These are phyloP conservation scores for Pilobolus umbonatus DNA, from an alignment of 192 early-diverging fungal species.

Conservation along the genomic window DNA sequence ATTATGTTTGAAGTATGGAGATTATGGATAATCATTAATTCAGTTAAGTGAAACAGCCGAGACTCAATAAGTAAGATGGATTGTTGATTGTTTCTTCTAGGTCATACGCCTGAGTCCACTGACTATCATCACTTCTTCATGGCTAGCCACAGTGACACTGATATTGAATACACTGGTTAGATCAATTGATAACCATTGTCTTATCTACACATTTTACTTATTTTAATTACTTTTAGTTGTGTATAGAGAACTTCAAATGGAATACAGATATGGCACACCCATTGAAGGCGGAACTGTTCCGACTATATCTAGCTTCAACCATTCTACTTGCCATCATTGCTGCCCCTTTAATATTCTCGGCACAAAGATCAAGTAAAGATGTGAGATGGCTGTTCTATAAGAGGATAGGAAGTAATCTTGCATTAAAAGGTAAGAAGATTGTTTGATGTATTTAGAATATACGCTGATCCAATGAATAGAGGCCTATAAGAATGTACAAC, in stretches of 20 bases:
- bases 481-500: constrained; percentile 9
- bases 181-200: background rate
- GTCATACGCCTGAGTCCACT: background rate
- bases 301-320: background rate
- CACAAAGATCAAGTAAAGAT: background rate
- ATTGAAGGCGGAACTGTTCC: background rate
- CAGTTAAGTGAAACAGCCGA: background rate
- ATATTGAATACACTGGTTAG: constrained; percentile 4
- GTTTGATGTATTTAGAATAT: background rate
- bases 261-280: background rate
- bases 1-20: constrained; percentile 6
- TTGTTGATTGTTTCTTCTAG: background rate
- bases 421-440: constrained; percentile 3
- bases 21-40: constrained; percentile 3
- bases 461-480: background rate
- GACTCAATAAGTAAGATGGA: too few relatives aligned
- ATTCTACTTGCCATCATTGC: background rate
- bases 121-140: constrained; percentile 6
- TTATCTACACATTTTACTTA: background rate
- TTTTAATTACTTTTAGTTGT: background rate
- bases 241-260: background rate
- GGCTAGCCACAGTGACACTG: background rate
- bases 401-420: background rate
- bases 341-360: background rate
- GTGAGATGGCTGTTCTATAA: constrained; percentile 10